Percentiles rank a stretch among this genome's conserved stretches.
Evolutionary conservation across 2,329 filamentous ascomycete genomes (phyloP).

Genomic region (Fusarium sp.): DNA sequence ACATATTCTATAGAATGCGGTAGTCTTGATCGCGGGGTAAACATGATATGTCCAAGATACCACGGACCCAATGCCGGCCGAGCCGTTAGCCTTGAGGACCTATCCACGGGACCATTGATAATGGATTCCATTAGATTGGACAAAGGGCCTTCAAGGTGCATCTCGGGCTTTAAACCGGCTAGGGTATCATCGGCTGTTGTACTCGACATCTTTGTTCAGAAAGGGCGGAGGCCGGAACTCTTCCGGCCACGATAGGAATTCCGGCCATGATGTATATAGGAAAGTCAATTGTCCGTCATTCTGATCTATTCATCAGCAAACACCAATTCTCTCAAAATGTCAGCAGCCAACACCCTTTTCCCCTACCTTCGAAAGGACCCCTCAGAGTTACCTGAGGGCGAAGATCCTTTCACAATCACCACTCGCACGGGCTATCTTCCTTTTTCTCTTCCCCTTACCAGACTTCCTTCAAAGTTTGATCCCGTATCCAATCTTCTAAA

Average conservation of each 20-base stretch:
- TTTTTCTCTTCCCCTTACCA: conserved; percentile 33
- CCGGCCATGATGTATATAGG: conserved; percentile 43
- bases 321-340: conserved; percentile 28
- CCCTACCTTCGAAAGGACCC: conserved; percentile 41
- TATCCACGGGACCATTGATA: conserved; percentile 39
- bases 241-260: conserved; percentile 41
- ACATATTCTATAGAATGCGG: neutral
- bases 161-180: neutral
- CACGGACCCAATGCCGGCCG: conserved; percentile 22
- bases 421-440: conserved; percentile 39
- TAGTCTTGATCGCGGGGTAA: conserved; percentile 16
- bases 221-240: conserved; percentile 35
- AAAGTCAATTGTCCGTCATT: neutral
- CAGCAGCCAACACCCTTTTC: conserved; percentile 42
- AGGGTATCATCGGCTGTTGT: conserved; percentile 37
- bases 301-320: neutral
- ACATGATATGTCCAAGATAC: conserved; percentile 2
- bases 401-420: conserved; percentile 43
- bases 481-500: conserved; percentile 36
- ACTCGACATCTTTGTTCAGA: conserved; percentile 20
- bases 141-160: conserved; percentile 11
- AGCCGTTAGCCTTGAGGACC: conserved; percentile 25
- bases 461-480: conserved; percentile 39
- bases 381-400: conserved; percentile 35
- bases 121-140: conserved; percentile 30